A percentile compares a stretch with the other conserved stretches of the same genome.
Evolutionary conservation across 371 early-diverging fungal species (phyloP).

Genomic region (Globomyces sp.): DNA sequence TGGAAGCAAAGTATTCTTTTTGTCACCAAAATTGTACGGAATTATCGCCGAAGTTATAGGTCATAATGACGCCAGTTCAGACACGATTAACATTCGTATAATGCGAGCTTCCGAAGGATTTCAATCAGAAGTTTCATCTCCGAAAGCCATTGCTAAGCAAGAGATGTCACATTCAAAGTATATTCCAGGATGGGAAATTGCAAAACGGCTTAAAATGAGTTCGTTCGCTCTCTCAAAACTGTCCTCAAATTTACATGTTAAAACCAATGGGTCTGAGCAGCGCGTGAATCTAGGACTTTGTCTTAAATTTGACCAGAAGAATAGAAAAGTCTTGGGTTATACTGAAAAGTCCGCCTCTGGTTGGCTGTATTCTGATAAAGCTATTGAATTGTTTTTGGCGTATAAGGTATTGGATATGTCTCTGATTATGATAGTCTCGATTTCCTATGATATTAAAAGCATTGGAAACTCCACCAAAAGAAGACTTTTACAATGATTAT

Average conservation of each 20-base stretch:
- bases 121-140: conserved; percentile 35
- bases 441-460: conserved; percentile 65
- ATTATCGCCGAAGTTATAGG: conserved; percentile 68
- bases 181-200: conserved; percentile 63
- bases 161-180: conserved; percentile 50
- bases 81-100: neutral
- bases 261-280: conserved; percentile 51
- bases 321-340: conserved; percentile 83
- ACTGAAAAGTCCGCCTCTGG: conserved; percentile 69
- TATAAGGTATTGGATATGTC: conserved; percentile 52
- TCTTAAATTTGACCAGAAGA: conserved; percentile 85
- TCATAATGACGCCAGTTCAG: conserved; percentile 24
- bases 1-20: conserved; percentile 66
- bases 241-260: conserved; percentile 75
- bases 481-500: conserved; percentile 51
- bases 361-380: conserved; percentile 85
- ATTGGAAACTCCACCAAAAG: conserved; percentile 52
- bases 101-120: neutral
- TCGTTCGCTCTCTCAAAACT: conserved; percentile 72
- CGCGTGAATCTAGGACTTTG: conserved; percentile 79
- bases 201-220: conserved; percentile 60
- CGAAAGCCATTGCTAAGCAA: conserved; percentile 49
- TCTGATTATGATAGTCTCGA: conserved; percentile 20
- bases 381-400: conserved; percentile 65
- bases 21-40: conserved; percentile 69